phyloP scores from a whole-genome alignment of 164 flowering plant genomes.

The Piper betle region DNA sequence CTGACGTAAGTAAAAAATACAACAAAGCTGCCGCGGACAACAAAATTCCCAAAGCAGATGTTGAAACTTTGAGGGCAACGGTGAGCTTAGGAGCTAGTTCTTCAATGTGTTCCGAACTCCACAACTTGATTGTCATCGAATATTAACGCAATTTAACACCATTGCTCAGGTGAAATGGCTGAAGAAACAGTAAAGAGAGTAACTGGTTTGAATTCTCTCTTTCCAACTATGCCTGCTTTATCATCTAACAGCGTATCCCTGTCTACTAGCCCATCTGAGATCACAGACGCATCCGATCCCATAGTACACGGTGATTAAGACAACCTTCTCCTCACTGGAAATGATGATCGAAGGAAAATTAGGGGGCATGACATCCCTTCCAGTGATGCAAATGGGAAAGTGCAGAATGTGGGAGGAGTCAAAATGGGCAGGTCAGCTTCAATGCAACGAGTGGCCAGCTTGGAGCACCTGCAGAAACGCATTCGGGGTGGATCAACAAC shows the following conservation, averaged over 20 bases:
- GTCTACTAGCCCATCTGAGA: slow-evolving; percentile 42
- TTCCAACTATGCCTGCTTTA: slow-evolving; percentile 55
- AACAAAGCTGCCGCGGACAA: slow-evolving; percentile 92
- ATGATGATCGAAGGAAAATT: slow-evolving; percentile 24
- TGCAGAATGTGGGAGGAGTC: slow-evolving; percentile 14
- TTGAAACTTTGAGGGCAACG: slow-evolving; percentile 96
- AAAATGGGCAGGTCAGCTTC: slow-evolving; percentile 60
- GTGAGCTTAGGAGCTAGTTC: slow-evolving; percentile 14
- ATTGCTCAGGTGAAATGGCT: slow-evolving; percentile 78
- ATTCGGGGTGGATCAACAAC: slow-evolving; percentile 41
- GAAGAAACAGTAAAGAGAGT: slow-evolving; percentile 81
- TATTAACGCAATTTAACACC: background rate
- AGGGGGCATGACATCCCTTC: slow-evolving; percentile 29
- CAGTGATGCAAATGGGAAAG: slow-evolving; percentile 15
- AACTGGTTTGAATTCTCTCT: slow-evolving; percentile 60
- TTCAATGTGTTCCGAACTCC: background rate
- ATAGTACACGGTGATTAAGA: slow-evolving; percentile 37
- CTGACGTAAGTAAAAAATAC: slow-evolving; percentile 63
- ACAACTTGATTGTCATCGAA: background rate
- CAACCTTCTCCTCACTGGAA: slow-evolving; percentile 28
- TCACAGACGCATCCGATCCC: slow-evolving; percentile 59
- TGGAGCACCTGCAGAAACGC: slow-evolving; percentile 86
- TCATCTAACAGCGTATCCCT: slow-evolving; percentile 39
- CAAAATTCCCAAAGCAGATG: slow-evolving; percentile 90
- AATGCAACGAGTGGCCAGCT: slow-evolving; percentile 84